Conservation (phyloP, 495 filamentous ascomycete species). For the Penicillium parvum region DNA sequence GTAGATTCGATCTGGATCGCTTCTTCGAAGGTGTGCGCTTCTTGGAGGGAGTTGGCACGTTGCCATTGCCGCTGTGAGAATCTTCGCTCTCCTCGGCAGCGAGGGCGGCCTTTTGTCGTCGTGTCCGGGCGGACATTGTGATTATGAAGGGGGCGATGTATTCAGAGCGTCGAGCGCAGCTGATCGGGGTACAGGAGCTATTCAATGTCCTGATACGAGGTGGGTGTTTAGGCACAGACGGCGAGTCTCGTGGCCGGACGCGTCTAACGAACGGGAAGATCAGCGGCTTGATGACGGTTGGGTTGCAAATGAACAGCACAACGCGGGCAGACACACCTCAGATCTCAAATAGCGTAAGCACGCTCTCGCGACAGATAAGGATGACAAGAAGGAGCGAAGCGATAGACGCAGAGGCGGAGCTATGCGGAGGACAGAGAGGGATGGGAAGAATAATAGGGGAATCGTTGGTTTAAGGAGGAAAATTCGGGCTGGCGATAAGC, state of each 20-base stretch:
- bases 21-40: slow-evolving; percentile 24
- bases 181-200: too few species aligned
- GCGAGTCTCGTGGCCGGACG: slow-evolving; percentile 1
- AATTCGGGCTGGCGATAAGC: slow-evolving; percentile 8
- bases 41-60: slow-evolving; percentile 21
- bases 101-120: slow-evolving; percentile 41
- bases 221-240: background rate
- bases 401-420: slow-evolving; percentile 1
- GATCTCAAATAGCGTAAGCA: background rate
- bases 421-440: slow-evolving; percentile 5
- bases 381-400: slow-evolving; percentile 9
- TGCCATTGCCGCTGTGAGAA: slow-evolving; percentile 29
- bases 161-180: too few species aligned
- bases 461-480: slow-evolving; percentile 7
- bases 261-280: background rate
- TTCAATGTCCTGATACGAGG: too few species aligned
- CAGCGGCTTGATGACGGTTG: background rate
- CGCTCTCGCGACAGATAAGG: slow-evolving; percentile 3
- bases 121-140: slow-evolving; percentile 41
- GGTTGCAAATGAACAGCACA: slow-evolving; percentile 6
- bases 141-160: background rate
- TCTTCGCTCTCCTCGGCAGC: slow-evolving; percentile 36
- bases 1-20: slow-evolving; percentile 16
- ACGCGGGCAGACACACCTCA: background rate
- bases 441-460: slow-evolving; percentile 4